Conservation (phyloP, 1,284 basidiomycete genomes). For the Thelephora terrestris region DNA sequence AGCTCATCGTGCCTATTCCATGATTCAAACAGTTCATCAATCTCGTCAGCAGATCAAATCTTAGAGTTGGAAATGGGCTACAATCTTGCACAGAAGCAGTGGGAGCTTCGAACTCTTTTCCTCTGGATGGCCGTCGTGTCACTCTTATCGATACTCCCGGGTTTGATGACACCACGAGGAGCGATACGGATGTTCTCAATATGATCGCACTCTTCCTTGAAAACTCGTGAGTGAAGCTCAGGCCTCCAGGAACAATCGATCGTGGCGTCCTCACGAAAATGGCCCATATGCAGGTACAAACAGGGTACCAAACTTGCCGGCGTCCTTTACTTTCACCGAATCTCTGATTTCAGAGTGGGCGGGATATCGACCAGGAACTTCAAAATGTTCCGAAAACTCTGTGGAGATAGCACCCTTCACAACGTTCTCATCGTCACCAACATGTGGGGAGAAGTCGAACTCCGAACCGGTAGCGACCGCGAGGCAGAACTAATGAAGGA, state of each 20-base stretch:
- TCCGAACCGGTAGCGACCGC: conserved; percentile 3
- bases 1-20: background rate
- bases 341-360: conserved; percentile 38
- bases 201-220: conserved; percentile 26
- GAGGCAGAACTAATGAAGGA: conserved; percentile 6
- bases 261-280: too few relatives aligned
- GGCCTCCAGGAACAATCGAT: background rate
- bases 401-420: too few relatives aligned
- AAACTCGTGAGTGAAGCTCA: conserved; percentile 19
- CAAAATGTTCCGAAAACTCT: too few relatives aligned
- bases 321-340: too few relatives aligned
- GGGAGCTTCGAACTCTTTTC: conserved; percentile 21
- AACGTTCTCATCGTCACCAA: too few relatives aligned
- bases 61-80: too few relatives aligned
- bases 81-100: conserved; percentile 26
- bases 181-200: conserved; percentile 29
- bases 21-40: conserved; percentile 24
- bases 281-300: conserved; percentile 24
- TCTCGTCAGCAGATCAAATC: conserved; percentile 22
- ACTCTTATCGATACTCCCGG: too few relatives aligned
- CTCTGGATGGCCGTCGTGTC: conserved; percentile 20
- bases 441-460: too few relatives aligned
- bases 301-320: conserved; percentile 33
- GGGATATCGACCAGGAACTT: conserved; percentile 41
- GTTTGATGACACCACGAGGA: conserved; percentile 29